Evolutionary conservation across 2,329 filamentous ascomycete genomes (phyloP).

Genomic region (Penicillium sp.): DNA sequence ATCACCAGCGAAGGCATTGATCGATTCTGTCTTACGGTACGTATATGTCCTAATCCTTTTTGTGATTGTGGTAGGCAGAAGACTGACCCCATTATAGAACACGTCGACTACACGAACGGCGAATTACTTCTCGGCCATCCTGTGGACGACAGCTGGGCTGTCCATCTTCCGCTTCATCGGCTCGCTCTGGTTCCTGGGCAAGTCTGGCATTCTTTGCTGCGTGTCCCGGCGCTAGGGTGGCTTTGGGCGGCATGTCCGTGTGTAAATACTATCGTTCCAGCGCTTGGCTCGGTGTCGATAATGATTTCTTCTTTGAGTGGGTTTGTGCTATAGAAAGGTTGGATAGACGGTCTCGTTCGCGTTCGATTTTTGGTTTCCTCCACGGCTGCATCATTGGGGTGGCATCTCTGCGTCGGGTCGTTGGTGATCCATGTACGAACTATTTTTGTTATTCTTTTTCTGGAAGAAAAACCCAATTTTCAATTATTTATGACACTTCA

Average conservation of each 20-base stretch:
- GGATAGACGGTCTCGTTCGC: slow-evolving; percentile 12
- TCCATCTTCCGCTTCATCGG: slow-evolving; percentile 85
- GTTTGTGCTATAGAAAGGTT: slow-evolving; percentile 14
- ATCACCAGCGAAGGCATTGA: slow-evolving; percentile 86
- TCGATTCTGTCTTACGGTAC: slow-evolving; percentile 79
- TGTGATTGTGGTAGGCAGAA: slow-evolving; percentile 47
- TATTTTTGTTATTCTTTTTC: not conserved
- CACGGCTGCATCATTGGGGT: slow-evolving; percentile 1
- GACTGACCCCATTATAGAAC: slow-evolving; percentile 25
- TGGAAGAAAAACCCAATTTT: slow-evolving; percentile 1
- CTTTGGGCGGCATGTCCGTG: not conserved
- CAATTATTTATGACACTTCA: not conserved
- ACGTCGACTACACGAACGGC: slow-evolving; percentile 71
- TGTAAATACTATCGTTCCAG: slow-evolving; percentile 21
- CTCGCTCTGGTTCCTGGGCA: slow-evolving; percentile 88
- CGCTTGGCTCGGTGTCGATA: slow-evolving; percentile 8
- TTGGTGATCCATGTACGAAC: slow-evolving; percentile 16
- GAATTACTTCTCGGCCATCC: slow-evolving; percentile 83
- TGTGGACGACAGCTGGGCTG: slow-evolving; percentile 82
- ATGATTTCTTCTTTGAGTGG: slow-evolving; percentile 8
- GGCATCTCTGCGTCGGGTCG: slow-evolving; percentile 5
- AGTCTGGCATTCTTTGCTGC: slow-evolving; percentile 92
- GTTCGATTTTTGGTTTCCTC: slow-evolving; percentile 4
- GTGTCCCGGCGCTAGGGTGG: slow-evolving; percentile 71
- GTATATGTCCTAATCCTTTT: slow-evolving; percentile 40